Conservation (phyloP, 1,284 basidiomycete species). For the Coniferiporia weirii region DNA sequence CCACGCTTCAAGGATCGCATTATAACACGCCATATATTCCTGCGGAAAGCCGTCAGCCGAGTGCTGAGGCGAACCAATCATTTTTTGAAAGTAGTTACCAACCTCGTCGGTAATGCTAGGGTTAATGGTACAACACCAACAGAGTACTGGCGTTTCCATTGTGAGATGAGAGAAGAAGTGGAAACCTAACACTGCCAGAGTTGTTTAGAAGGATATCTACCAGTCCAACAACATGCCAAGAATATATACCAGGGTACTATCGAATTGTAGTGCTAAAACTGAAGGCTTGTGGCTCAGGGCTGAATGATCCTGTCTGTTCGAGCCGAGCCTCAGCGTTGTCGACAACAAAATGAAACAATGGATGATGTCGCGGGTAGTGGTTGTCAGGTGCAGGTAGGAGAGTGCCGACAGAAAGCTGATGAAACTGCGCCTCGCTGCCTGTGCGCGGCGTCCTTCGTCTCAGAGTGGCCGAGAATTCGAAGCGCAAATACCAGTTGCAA, state of each 20-base stretch:
- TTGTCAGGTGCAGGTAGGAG: neutral
- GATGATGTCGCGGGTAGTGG: neutral
- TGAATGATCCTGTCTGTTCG: neutral
- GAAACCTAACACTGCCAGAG: no score
- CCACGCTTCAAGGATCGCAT: constrained; percentile 17
- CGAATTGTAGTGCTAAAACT: neutral
- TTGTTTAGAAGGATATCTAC: no score
- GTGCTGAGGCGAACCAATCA: neutral
- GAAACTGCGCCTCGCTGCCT: neutral
- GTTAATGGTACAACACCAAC: constrained; percentile 2
- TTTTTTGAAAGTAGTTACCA: neutral
- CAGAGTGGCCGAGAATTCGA: neutral
- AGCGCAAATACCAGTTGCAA: neutral
- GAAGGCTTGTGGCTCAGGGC: neutral
- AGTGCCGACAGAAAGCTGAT: neutral
- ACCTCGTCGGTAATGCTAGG: constrained; percentile 17
- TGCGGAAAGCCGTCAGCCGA: neutral
- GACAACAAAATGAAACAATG: neutral
- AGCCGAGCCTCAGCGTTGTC: no score
- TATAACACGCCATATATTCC: constrained; percentile 18
- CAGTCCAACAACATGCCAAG: neutral
- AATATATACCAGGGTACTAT: neutral
- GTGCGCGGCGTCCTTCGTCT: neutral
- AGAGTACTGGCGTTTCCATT: neutral
- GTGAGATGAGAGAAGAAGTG: neutral